Base-by-base conservation (phyloP, 192 early-diverging fungal genomes). In the Backusella tarrabulga region DNA sequence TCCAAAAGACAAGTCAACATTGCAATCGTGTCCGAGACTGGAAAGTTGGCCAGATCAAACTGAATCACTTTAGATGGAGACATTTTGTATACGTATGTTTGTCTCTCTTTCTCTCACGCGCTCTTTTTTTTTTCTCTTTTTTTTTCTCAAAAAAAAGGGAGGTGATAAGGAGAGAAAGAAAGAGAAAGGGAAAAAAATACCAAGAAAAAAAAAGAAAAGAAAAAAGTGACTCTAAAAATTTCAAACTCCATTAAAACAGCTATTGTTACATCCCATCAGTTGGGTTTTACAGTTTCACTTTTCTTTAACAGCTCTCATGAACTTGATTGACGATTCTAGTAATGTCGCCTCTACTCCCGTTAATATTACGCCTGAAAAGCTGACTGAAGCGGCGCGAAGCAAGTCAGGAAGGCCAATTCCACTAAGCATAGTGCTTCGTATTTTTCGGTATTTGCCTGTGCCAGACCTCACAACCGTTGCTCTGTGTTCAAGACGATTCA, bases 401-500 rank as follows among this genome's bases (percentile, higher is more conserved):
- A 70, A 70, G n/a, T 70, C 68, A 38, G 68, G 68, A 9, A 72
- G 14, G 19, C 40, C 44, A 2, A 72, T 77, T 50, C 86, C 87
- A 72, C 86, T 86, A 34, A 80, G 87, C 73, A 34, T 88, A 17
- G 73, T 87, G 1, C 71, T 87, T 75, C 76, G 77, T 72, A 85
- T 87, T 38, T 72, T 90, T 34, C 70, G 77, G 9, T 82, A 85
- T 75, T 71, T 90, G 1, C 87, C 87, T 34, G 76, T 88, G 21
- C 73, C 82, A 23, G 77, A 85, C 9, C 60, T 88, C 8, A 77
- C 88, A 1, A 85, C 79, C 44, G 81, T 85, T 66, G 93, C 94
- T 1, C 77, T 85, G 63, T 86, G 83, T n/a, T 92, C 90, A 44
- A 85, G 94, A 38, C 85, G 93, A 1, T 89, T 92, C 78, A 95